These are phyloP conservation scores for Plectosphaerella cucumerina DNA, from an alignment of 2,329 filamentous ascomycete genomes.

Conservation along the genomic window DNA sequence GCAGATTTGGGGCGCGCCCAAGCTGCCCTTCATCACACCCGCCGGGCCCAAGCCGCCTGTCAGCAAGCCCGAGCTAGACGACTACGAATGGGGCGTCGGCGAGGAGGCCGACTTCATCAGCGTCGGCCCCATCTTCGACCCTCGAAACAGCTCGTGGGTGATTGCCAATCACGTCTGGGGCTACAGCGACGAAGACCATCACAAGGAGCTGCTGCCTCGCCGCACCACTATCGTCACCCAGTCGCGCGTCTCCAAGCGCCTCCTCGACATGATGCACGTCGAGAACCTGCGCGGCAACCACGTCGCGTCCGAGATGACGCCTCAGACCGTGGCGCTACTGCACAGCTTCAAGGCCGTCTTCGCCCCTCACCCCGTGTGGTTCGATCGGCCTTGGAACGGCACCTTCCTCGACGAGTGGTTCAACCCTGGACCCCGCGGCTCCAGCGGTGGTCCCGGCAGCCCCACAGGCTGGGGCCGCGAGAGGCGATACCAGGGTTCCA, in stretches of 20 bases:
- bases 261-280: constrained; percentile 73
- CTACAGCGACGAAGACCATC: constrained; percentile 50
- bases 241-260: constrained; percentile 64
- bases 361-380: constrained; percentile 74
- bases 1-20: constrained; percentile 63
- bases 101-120: constrained; percentile 72
- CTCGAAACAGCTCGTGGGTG: constrained; percentile 68
- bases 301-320: constrained; percentile 77
- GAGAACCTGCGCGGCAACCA: constrained; percentile 72
- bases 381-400: constrained; percentile 67
- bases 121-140: constrained; percentile 76
- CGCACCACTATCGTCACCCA: constrained; percentile 77
- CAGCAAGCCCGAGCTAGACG: constrained; percentile 53
- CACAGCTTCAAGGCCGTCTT: constrained; percentile 78
- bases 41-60: constrained; percentile 61
- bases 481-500: constrained; percentile 51
- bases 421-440: constrained; percentile 53
- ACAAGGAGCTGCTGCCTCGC: constrained; percentile 55
- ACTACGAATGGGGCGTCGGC: constrained; percentile 72
- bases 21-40: constrained; percentile 56
- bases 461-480: constrained; percentile 58
- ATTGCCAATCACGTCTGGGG: constrained; percentile 65
- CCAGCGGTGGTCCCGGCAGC: constrained; percentile 49
- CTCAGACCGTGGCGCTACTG: constrained; percentile 67
- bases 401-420: constrained; percentile 53